Conservation (phyloP, 768 basidiomycete species). For the Leccinum arenicola region DNA sequence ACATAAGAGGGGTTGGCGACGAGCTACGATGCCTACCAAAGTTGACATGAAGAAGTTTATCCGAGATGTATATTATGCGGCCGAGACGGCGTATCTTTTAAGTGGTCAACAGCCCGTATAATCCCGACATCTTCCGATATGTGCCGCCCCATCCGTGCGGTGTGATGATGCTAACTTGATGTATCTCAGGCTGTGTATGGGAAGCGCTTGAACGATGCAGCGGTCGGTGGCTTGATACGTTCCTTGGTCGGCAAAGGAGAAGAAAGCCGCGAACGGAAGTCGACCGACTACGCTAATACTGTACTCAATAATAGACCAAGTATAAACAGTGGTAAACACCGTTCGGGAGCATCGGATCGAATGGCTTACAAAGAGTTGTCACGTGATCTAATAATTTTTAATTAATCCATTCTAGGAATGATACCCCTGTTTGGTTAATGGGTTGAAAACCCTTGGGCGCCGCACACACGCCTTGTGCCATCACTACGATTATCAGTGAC, state of each 20-base stretch:
- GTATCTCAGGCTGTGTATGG: not conserved
- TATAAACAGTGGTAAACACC: not conserved
- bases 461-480: slow-evolving; percentile 4
- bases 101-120: slow-evolving; percentile 18
- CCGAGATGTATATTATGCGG: not conserved
- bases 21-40: slow-evolving; percentile 12
- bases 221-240: not conserved
- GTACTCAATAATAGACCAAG: not conserved
- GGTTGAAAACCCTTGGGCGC: not conserved
- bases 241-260: not conserved
- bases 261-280: not conserved
- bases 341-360: not conserved
- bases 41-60: slow-evolving; percentile 12
- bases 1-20: slow-evolving; percentile 4
- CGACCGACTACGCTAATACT: not conserved
- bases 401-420: not conserved
- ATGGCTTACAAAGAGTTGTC: not conserved
- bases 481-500: slow-evolving; percentile 14
- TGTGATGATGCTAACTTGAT: not conserved
- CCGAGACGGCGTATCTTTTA: slow-evolving; percentile 18
- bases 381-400: not conserved
- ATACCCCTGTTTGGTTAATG: slow-evolving; percentile 5
- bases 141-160: slow-evolving; percentile 9
- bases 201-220: not conserved
- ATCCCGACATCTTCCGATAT: slow-evolving; percentile 25